Evolutionary conservation across 2,329 filamentous ascomycete species (phyloP), one percentile per base, ranked within the genome.

Genomic region (Aspergillus quadrilineatus): DNA sequence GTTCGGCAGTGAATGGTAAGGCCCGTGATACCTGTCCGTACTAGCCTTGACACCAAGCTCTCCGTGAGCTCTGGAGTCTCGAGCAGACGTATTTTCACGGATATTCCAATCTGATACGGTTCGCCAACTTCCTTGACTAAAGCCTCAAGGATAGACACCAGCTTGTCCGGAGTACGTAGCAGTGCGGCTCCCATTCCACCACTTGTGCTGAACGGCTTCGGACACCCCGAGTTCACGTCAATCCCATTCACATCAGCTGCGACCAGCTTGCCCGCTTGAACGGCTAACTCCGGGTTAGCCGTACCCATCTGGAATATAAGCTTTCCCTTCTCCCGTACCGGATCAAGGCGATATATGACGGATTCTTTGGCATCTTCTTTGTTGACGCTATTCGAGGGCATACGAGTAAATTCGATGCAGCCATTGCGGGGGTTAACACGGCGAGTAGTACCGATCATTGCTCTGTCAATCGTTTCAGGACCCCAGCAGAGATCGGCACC

Each of bases 401-500:
- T 72, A 59, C 92, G 87, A 34, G 86, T 88, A 82, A 90, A 99
- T 70, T 97, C 93, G 69, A 99, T 82, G 26, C 89, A 94, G 56
- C 84, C 84, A 6, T 89, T 91, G 44, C 82, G 80, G 15, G 88
- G 80, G 74, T 97, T 96, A 64, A 89, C 80, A 58, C 85, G 85
- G 61, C 92, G 85, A 28, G 84, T 88, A 10, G 90, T 90, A 59
- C 94, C 94, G 68, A 97, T 95, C 73, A 99, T 86, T 56, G 93
- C 87, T 70, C 87, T 85, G 75, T 99, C 94, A 66, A 99, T 88
- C 4, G 92, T 97, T 75, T 99, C 94, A 30, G 94, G 94, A 10
- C 94, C 93, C 93, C 94, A 99, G 63, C 99, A 94, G 14, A 99
- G 81, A 75, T 99, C 94, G 51, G 94, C 94, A 63, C 94, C 94